Conservation (phyloP, 2,329 filamentous ascomycete species). For the Fusarium paranaense region DNA sequence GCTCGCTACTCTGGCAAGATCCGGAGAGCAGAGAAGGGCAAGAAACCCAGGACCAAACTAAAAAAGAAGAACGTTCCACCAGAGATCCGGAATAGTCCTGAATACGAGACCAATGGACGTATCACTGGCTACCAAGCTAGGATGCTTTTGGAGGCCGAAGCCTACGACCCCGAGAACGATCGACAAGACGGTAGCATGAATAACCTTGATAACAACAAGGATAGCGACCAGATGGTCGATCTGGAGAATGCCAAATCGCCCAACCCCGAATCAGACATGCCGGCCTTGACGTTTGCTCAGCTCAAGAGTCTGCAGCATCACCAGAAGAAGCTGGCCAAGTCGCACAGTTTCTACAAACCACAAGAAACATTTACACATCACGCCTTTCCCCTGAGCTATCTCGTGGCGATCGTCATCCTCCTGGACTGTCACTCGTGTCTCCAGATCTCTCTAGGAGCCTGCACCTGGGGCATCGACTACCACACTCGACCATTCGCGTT, state of each 20-base stretch:
- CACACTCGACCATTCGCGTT: slow-evolving; percentile 75
- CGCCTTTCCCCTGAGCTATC: slow-evolving; percentile 79
- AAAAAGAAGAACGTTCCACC: slow-evolving; percentile 35
- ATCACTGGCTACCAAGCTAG: slow-evolving; percentile 39
- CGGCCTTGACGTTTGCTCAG: slow-evolving; percentile 74
- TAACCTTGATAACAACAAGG: slow-evolving; percentile 56
- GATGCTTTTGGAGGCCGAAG: slow-evolving; percentile 25
- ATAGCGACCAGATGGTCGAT: slow-evolving; percentile 50
- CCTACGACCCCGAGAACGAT: slow-evolving; percentile 21
- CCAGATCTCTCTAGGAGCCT: slow-evolving; percentile 82
- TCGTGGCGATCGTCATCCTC: slow-evolving; percentile 82
- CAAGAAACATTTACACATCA: slow-evolving; percentile 86
- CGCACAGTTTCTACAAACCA: slow-evolving; percentile 90
- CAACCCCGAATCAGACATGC: slow-evolving; percentile 61
- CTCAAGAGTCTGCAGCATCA: slow-evolving; percentile 80
- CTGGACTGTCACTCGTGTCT: slow-evolving; percentile 84
- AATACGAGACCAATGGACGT: slow-evolving; percentile 12
- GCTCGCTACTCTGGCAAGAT: slow-evolving; percentile 68
- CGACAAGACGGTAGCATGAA: slow-evolving; percentile 5
- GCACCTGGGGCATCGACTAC: slow-evolving; percentile 83
- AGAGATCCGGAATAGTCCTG: slow-evolving; percentile 27
- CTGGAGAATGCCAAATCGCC: slow-evolving; percentile 54
- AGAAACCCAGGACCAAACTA: slow-evolving; percentile 48
- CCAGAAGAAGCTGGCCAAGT: slow-evolving; percentile 82
- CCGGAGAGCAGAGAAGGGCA: slow-evolving; percentile 61